Conservation (phyloP, 331 rosid genomes). For the Spiraea crenata region DNA sequence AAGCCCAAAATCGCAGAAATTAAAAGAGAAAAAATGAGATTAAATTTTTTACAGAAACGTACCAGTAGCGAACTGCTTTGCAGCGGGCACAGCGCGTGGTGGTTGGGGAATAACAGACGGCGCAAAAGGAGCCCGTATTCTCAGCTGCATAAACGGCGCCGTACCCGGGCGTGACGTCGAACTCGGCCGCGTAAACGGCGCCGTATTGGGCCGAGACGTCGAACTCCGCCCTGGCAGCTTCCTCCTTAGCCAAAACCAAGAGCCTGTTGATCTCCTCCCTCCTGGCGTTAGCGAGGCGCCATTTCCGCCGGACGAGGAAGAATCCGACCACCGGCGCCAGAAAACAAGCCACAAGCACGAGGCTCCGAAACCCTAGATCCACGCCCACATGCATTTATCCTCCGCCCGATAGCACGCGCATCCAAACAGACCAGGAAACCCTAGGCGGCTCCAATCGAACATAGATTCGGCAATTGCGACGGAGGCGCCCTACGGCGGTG, state of each 20-base stretch:
- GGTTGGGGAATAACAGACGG: slow-evolving; percentile 71
- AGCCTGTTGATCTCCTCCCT: slow-evolving; percentile 81
- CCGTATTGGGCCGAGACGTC: slow-evolving; percentile 50
- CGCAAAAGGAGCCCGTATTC: slow-evolving; percentile 43
- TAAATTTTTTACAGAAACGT: slow-evolving; percentile 7
- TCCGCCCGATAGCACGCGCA: slow-evolving; percentile 39
- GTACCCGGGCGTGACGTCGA: slow-evolving; percentile 49
- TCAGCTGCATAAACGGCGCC: slow-evolving; percentile 20
- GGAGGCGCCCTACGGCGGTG: slow-evolving; percentile 14
- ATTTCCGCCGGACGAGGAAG: slow-evolving; percentile 54
- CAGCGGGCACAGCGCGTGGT: slow-evolving; percentile 77
- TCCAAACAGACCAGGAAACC: slow-evolving; percentile 43
- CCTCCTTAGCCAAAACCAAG: slow-evolving; percentile 68
- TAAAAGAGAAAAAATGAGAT: neutral
- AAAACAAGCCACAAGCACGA: slow-evolving; percentile 50
- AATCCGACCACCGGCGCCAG: slow-evolving; percentile 51
- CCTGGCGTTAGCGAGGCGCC: slow-evolving; percentile 61
- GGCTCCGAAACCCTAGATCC: slow-evolving; percentile 85
- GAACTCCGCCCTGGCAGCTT: slow-evolving; percentile 70
- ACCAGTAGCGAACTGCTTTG: slow-evolving; percentile 95
- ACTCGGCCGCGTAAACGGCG: slow-evolving; percentile 20
- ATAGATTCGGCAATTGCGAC: slow-evolving; percentile 35
- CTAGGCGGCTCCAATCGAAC: slow-evolving; percentile 36
- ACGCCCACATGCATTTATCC: slow-evolving; percentile 75
- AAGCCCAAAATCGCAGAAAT: neutral